A percentile compares a stretch with the other conserved stretches of the same genome.
phyloP scores from a whole-genome alignment of 768 basidiomycete genomes.

The Asterophora parasitica region DNA sequence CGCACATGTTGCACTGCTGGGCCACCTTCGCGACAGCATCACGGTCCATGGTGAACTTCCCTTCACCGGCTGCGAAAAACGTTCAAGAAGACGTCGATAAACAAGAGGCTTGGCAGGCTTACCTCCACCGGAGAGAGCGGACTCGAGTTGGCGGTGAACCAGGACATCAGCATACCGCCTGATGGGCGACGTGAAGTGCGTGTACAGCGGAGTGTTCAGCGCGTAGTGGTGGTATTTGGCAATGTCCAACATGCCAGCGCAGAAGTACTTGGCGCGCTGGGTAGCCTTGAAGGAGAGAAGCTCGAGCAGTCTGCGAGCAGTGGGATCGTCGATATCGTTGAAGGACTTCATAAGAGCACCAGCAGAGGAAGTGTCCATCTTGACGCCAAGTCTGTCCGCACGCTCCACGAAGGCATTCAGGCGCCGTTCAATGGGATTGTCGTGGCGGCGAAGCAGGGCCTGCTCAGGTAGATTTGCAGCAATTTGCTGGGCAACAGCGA shows the following conservation, averaged over 20 bases:
- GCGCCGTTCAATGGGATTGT: slow-evolving; percentile 87
- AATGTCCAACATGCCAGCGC: slow-evolving; percentile 98
- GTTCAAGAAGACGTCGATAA: background rate
- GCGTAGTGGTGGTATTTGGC: slow-evolving; percentile 96
- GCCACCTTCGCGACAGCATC: slow-evolving; percentile 97
- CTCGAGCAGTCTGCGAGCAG: slow-evolving; percentile 74
- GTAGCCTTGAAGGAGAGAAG: slow-evolving; percentile 88
- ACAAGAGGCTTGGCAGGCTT: slow-evolving; percentile 24
- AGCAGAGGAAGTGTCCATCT: slow-evolving; percentile 74
- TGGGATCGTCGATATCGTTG: slow-evolving; percentile 64
- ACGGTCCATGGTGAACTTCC: slow-evolving; percentile 95
- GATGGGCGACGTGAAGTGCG: slow-evolving; percentile 90
- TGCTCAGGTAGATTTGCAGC: slow-evolving; percentile 95
- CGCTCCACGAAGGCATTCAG: slow-evolving; percentile 80
- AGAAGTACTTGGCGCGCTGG: slow-evolving; percentile 96
- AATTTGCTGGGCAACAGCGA: slow-evolving; percentile 86
- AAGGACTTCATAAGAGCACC: slow-evolving; percentile 84
- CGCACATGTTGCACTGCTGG: slow-evolving; percentile 96
- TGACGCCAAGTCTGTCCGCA: slow-evolving; percentile 77
- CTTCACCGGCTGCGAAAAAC: slow-evolving; percentile 43
- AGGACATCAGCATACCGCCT: slow-evolving; percentile 91
- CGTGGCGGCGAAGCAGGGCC: slow-evolving; percentile 93
- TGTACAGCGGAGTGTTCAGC: slow-evolving; percentile 86
- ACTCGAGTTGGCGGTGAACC: slow-evolving; percentile 95
- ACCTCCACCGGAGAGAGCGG: slow-evolving; percentile 72